Evolutionary conservation across 768 basidiomycete genomes (phyloP).

Genomic region (Lentinula detonsa): DNA sequence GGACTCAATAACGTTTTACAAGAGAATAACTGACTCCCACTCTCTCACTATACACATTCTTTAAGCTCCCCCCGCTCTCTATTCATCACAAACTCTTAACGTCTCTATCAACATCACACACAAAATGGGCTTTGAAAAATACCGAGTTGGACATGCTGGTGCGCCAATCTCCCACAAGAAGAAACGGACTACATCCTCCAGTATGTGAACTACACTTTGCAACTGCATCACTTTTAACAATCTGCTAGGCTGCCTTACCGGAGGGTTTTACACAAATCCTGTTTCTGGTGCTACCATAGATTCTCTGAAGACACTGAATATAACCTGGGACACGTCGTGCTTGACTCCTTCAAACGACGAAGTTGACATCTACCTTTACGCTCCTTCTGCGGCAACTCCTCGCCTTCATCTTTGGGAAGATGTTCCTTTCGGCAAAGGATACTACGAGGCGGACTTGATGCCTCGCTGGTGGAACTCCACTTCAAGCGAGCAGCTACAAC

Average conservation of each 20-base stretch:
- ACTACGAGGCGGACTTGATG: constrained; percentile 41
- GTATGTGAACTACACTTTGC: neutral
- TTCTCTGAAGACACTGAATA: constrained; percentile 40
- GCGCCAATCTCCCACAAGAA: neutral
- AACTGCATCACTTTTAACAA: neutral
- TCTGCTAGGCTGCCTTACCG: constrained; percentile 41
- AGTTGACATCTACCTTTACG: constrained; percentile 67
- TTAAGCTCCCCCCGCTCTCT: neutral
- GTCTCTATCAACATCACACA: constrained; percentile 13
- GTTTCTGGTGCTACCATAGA: constrained; percentile 39
- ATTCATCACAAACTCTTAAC: neutral
- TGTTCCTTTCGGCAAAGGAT: constrained; percentile 43
- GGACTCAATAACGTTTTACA: neutral
- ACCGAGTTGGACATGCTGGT: neutral
- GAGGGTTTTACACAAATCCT: constrained; percentile 59
- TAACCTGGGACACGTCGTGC: constrained; percentile 65
- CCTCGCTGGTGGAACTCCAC: constrained; percentile 73
- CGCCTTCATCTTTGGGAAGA: constrained; percentile 54
- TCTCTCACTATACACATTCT: neutral
- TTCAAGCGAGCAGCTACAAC: constrained; percentile 40
- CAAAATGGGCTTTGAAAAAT: constrained; percentile 14
- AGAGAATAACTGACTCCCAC: neutral
- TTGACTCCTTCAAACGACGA: constrained; percentile 28
- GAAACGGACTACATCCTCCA: neutral
- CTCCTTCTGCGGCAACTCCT: constrained; percentile 33